phyloP scores from a whole-genome alignment of 352 stramenopile genomes.

The Peronospora destructor region DNA sequence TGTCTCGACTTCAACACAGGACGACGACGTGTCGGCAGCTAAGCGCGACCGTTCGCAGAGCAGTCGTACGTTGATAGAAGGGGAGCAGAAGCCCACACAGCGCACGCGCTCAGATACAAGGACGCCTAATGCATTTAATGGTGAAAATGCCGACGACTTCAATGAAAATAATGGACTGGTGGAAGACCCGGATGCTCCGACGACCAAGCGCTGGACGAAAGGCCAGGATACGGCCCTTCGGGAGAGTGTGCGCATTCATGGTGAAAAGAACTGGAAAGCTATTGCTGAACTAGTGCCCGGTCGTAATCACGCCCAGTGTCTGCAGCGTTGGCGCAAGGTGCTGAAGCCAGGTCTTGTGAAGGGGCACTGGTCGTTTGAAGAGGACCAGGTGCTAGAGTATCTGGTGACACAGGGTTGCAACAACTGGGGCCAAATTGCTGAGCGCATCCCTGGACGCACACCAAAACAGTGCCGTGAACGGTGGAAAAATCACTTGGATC shows the following conservation, averaged over 20 bases:
- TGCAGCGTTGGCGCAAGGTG: constrained; percentile 89
- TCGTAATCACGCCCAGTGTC: constrained; percentile 83
- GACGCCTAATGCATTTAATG: constrained; percentile 14
- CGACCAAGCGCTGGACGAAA: constrained; percentile 85
- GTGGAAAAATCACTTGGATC: constrained; percentile 87
- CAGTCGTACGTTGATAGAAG: constrained; percentile 45
- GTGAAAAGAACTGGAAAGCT: constrained; percentile 87
- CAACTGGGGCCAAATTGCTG: constrained; percentile 91
- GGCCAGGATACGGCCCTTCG: constrained; percentile 79
- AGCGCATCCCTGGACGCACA: constrained; percentile 88
- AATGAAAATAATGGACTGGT: constrained; percentile 30
- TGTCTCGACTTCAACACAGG: constrained; percentile 7
- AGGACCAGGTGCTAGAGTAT: constrained; percentile 90
- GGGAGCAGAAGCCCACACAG: constrained; percentile 59
- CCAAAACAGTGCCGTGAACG: constrained; percentile 89
- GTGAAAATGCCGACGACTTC: constrained; percentile 29
- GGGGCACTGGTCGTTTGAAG: constrained; percentile 91
- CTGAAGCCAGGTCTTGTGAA: constrained; percentile 94
- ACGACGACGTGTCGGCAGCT: constrained; percentile 30
- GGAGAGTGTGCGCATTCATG: constrained; percentile 74
- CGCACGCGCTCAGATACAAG: constrained; percentile 41
- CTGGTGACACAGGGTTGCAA: constrained; percentile 85
- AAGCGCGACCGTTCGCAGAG: constrained; percentile 75
- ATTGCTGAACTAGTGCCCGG: constrained; percentile 79
- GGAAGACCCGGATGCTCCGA: constrained; percentile 66